A percentile compares a stretch with the other conserved stretches of the same genome.
These are phyloP conservation scores for Mollisia scopiformis DNA, from an alignment of 2,329 filamentous ascomycete genomes.

Conservation along the genomic window DNA sequence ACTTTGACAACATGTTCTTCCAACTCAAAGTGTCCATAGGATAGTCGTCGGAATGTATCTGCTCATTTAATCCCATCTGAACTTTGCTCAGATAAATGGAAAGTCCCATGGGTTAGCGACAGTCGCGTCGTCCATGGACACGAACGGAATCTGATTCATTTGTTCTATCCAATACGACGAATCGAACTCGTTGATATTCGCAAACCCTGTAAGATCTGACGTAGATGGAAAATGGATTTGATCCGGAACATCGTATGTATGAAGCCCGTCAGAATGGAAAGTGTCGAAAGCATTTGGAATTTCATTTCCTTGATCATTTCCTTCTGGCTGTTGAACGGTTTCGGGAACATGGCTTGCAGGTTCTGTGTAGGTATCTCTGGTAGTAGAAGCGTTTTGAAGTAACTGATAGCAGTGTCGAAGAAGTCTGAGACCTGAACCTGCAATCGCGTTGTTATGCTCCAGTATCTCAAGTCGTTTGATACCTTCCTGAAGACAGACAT, in stretches of 20 bases:
- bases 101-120: background rate
- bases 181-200: background rate
- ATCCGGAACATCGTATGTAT: background rate
- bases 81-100: background rate
- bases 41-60: no score
- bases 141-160: background rate
- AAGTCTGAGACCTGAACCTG: background rate
- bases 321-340: background rate
- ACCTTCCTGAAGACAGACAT: background rate
- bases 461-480: background rate
- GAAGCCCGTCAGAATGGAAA: background rate
- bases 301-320: background rate
- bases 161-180: background rate
- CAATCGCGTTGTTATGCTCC: background rate
- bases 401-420: slow-evolving; percentile 1
- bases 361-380: background rate
- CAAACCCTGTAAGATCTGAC: background rate
- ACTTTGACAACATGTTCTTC: no score
- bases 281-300: background rate
- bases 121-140: background rate
- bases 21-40: no score
- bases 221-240: background rate
- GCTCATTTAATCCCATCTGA: no score
- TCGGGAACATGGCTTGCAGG: background rate
- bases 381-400: background rate